Evolutionary conservation across 2,329 filamentous ascomycete genomes (phyloP).

Genomic region (Sarocladium strictum): DNA sequence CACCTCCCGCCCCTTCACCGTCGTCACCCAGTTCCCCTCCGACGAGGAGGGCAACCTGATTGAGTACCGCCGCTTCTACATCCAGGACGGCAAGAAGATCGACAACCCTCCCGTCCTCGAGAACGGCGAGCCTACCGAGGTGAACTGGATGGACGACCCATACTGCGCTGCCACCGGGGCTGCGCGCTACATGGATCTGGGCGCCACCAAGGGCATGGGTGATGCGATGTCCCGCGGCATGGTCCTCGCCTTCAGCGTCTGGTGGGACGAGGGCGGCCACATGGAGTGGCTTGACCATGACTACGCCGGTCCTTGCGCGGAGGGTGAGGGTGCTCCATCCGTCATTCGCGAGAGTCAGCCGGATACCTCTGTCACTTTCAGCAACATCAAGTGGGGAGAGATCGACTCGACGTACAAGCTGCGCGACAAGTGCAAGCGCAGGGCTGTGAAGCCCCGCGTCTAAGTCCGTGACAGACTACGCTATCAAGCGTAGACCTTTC

Average conservation of each 20-base stretch:
- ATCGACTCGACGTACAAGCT: constrained; percentile 47
- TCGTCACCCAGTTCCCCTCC: constrained; percentile 45
- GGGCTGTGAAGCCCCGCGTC: not conserved
- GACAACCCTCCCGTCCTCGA: not conserved
- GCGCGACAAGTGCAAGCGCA: constrained; percentile 7
- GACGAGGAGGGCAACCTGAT: constrained; percentile 29
- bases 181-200: constrained; percentile 27
- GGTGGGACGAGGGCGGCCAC: constrained; percentile 43
- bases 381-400: constrained; percentile 55
- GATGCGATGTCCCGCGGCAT: constrained; percentile 39
- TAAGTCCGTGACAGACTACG: not conserved
- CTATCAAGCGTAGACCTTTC: not conserved
- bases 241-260: constrained; percentile 47
- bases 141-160: constrained; percentile 30
- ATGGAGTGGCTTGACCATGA: constrained; percentile 49
- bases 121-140: constrained; percentile 16
- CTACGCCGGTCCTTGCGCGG: constrained; percentile 44
- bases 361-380: constrained; percentile 45
- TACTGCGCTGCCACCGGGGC: constrained; percentile 27
- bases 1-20: constrained; percentile 32
- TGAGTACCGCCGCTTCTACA: constrained; percentile 42
- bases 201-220: constrained; percentile 39
- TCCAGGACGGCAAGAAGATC: constrained; percentile 43
- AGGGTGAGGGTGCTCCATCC: constrained; percentile 44
- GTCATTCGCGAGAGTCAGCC: constrained; percentile 40